These are phyloP conservation scores for Flaveria sonorensis DNA, from an alignment of 129 eudicot genomes.

Conservation along the genomic window DNA sequence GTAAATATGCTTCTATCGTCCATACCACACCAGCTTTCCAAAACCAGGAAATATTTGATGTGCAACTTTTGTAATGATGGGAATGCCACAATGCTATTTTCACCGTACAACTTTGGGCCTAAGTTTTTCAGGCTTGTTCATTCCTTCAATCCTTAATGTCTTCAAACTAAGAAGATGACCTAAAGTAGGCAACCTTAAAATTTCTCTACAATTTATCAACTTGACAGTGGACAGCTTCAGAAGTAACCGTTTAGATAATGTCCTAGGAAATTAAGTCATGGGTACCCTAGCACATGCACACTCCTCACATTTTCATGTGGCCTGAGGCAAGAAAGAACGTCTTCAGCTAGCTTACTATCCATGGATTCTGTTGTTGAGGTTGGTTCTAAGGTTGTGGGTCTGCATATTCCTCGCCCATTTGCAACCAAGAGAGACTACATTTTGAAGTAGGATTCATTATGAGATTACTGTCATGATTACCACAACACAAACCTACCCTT, in stretches of 20 bases:
- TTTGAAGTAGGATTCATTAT: constrained; percentile 30
- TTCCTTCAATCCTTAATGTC: constrained; percentile 34
- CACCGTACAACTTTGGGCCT: constrained; percentile 29
- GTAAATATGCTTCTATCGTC: constrained; percentile 26
- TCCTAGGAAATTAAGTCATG: constrained; percentile 27
- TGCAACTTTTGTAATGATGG: constrained; percentile 35
- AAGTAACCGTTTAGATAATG: constrained; percentile 27
- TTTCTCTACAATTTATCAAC: constrained; percentile 32
- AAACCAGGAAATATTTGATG: constrained; percentile 21
- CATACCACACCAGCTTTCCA: constrained; percentile 15
- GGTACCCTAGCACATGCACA: constrained; percentile 36
- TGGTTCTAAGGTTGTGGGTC: constrained; percentile 18
- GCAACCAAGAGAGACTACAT: constrained; percentile 25
- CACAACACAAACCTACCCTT: constrained; percentile 33
- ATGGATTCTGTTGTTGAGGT: not conserved
- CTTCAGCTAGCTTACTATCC: constrained; percentile 20
- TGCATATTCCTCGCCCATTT: constrained; percentile 5
- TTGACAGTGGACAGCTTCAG: constrained; percentile 23
- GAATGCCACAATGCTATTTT: constrained; percentile 25
- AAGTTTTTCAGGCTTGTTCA: constrained; percentile 16
- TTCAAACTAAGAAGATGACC: constrained; percentile 37
- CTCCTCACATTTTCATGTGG: constrained; percentile 30
- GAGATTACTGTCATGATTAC: constrained; percentile 23
- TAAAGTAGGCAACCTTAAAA: constrained; percentile 23
- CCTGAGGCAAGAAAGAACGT: constrained; percentile 26